phyloP scores from a whole-genome alignment of 768 basidiomycete species.

The Rhizopogon roseolus region DNA sequence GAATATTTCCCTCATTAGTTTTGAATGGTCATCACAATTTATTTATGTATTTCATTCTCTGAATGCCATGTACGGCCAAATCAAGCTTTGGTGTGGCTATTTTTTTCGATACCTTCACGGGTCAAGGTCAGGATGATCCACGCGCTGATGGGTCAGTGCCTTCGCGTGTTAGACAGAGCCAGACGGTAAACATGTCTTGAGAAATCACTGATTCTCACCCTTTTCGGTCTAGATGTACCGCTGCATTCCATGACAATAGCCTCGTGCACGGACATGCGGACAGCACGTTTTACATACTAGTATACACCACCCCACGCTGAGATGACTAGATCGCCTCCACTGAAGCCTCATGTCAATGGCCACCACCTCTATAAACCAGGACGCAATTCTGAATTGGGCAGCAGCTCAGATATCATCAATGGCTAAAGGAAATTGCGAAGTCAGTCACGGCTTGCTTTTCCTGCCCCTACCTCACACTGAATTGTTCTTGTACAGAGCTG shows the following conservation, averaged over 20 bases:
- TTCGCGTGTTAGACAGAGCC: neutral
- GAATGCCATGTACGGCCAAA: neutral
- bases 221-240: neutral
- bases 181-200: neutral
- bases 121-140: neutral
- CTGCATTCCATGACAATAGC: neutral
- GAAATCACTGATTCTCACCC: neutral
- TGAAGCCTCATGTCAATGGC: neutral
- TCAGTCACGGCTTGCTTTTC: slow-evolving; percentile 10
- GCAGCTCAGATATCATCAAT: slow-evolving; percentile 13
- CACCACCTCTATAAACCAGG: slow-evolving; percentile 1
- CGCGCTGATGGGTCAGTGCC: neutral
- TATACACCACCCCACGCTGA: neutral
- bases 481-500: slow-evolving; percentile 38
- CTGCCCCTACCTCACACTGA: neutral
- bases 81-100: neutral
- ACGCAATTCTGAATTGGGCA: neutral
- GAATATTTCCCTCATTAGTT: neutral
- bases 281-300: neutral
- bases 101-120: neutral
- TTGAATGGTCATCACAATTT: neutral
- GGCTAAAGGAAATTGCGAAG: slow-evolving; percentile 25
- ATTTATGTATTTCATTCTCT: neutral
- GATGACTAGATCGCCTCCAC: neutral
- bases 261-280: neutral